phyloP scores from a whole-genome alignment of 345 rosid genomes.

The Laguncularia racemosa region DNA sequence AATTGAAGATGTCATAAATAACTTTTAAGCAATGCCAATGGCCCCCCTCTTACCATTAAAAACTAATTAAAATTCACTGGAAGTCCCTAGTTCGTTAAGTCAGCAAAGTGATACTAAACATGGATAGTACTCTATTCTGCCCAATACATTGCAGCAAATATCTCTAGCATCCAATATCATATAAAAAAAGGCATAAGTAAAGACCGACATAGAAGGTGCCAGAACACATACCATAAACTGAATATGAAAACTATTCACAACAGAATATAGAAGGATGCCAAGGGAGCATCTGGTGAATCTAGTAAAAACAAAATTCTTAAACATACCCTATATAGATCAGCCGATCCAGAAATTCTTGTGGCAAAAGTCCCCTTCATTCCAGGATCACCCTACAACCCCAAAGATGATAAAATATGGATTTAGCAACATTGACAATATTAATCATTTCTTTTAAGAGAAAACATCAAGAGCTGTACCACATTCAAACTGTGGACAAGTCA shows the following conservation, averaged over 20 bases:
- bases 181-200: no score
- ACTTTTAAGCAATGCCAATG: no score
- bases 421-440: neutral
- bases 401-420: neutral
- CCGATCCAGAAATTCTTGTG: conserved; percentile 82
- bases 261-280: no score
- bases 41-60: no score
- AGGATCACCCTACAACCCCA: conserved; percentile 58
- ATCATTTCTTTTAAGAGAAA: neutral
- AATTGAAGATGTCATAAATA: no score
- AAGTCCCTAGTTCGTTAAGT: neutral
- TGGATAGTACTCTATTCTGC: neutral
- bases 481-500: no score
- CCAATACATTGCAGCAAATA: neutral
- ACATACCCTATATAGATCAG: conserved; percentile 71
- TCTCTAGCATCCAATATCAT: neutral
- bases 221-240: no score
- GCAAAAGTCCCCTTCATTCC: conserved; percentile 94
- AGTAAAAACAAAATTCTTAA: conserved; percentile 6
- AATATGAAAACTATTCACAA: no score
- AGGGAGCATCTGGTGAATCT: no score
- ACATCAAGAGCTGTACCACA: no score
- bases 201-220: no score
- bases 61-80: no score
- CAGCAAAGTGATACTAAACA: neutral